These are phyloP conservation scores for Botrytis tulipae DNA, from an alignment of 2,329 filamentous ascomycete species.

Conservation along the genomic window DNA sequence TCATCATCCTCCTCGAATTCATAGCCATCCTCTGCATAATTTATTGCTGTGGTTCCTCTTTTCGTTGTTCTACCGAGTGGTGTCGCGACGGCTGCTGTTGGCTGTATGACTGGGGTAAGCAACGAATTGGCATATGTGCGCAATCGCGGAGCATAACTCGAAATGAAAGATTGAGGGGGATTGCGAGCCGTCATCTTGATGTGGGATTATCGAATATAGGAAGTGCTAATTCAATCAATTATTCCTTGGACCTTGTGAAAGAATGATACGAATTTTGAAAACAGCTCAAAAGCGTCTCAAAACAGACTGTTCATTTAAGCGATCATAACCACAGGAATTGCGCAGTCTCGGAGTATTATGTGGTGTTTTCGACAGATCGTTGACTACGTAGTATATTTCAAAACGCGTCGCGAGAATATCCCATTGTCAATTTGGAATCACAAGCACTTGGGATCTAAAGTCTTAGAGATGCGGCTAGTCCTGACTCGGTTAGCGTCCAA, in stretches of 20 bases:
- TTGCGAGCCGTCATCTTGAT: slow-evolving; percentile 35
- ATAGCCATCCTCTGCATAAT: slow-evolving; percentile 95
- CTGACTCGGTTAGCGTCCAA: background rate
- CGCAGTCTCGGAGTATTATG: background rate
- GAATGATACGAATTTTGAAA: slow-evolving; percentile 6
- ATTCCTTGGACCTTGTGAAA: background rate
- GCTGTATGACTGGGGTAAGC: slow-evolving; percentile 77
- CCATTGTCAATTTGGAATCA: background rate
- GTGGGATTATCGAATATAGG: background rate
- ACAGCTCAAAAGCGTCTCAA: background rate
- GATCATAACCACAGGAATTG: slow-evolving; percentile 9
- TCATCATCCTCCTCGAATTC: slow-evolving; percentile 81
- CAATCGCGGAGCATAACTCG: slow-evolving; percentile 86
- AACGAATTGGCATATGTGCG: slow-evolving; percentile 90
- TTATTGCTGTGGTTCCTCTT: slow-evolving; percentile 92
- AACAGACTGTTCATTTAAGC: background rate
- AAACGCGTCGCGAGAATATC: slow-evolving; percentile 12
- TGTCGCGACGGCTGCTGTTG: slow-evolving; percentile 61
- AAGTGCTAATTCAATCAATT: background rate
- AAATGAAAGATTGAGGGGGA: slow-evolving; percentile 82
- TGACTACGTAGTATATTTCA: slow-evolving; percentile 3
- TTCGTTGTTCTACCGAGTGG: slow-evolving; percentile 84
- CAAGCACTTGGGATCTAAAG: background rate
- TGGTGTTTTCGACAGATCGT: background rate
- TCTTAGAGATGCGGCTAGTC: background rate